Evolutionary conservation across 177 flowering plant species (phyloP).

Genomic region (Vitis hybrid): DNA sequence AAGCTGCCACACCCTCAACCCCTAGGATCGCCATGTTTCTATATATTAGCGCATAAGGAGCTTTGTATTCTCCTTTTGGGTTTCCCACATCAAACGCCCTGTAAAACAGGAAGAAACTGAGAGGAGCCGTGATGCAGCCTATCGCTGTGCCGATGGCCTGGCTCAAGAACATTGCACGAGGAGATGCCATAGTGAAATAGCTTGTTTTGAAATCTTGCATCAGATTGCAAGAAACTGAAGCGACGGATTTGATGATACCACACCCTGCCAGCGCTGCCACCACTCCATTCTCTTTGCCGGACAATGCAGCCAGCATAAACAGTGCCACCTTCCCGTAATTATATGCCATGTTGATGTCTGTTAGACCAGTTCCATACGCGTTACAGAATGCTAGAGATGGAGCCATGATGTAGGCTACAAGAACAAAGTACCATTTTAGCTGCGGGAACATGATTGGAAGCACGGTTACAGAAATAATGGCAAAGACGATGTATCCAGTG

Average conservation of each 20-base stretch:
- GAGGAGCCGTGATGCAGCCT: conserved; percentile 15
- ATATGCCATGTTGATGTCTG: conserved; percentile 25
- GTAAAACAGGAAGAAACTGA: conserved; percentile 16
- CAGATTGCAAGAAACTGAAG: conserved; percentile 15
- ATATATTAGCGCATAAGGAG: conserved; percentile 10
- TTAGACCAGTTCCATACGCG: conserved; percentile 29
- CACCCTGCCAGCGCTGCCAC: conserved; percentile 29
- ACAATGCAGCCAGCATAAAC: conserved; percentile 18
- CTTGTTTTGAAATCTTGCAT: conserved; percentile 16
- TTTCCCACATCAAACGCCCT: conserved; percentile 13
- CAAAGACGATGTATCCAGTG: conserved; percentile 48
- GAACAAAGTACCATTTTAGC: conserved; percentile 24
- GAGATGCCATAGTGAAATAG: conserved; percentile 16
- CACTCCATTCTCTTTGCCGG: conserved; percentile 22
- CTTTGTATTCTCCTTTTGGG: conserved; percentile 17
- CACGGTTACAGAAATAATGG: conserved; percentile 14
- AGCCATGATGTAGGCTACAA: conserved; percentile 21
- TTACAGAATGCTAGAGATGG: conserved; percentile 27
- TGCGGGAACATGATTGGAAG: conserved; percentile 23
- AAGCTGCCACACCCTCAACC: conserved; percentile 12
- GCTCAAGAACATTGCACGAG: conserved; percentile 16
- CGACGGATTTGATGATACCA: conserved; percentile 23
- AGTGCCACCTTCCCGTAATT: conserved; percentile 26
- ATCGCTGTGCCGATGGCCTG: conserved; percentile 15
- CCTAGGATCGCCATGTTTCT: conserved; percentile 18